Conservation (phyloP, 2,329 filamentous ascomycete genomes). For the Hypoxylon sp. region DNA sequence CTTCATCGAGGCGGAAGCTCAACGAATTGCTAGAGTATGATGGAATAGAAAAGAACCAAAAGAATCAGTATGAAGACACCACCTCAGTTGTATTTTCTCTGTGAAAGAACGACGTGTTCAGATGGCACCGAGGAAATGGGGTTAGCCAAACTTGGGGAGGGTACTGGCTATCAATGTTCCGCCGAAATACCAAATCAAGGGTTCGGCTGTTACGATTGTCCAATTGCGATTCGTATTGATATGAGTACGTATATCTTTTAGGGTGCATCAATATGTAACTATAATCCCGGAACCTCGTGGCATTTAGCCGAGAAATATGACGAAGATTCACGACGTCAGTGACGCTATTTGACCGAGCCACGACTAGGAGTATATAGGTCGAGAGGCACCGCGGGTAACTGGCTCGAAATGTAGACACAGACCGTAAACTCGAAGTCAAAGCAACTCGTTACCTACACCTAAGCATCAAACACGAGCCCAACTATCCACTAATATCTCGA, state of each 20-base stretch:
- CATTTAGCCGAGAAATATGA: conserved; percentile 39
- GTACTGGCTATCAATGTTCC: not conserved
- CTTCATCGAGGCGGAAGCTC: conserved; percentile 42
- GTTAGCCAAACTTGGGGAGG: too few species aligned
- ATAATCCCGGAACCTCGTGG: conserved; percentile 9
- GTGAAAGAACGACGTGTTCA: not conserved
- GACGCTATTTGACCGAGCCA: conserved; percentile 5
- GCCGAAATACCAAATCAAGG: not conserved
- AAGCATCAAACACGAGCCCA: not conserved
- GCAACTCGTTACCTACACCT: not conserved
- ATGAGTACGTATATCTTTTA: conserved; percentile 9
- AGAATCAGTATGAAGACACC: too few species aligned
- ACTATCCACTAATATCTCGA: not conserved
- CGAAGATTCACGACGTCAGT: conserved; percentile 16
- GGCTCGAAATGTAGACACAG: not conserved
- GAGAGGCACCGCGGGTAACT: not conserved
- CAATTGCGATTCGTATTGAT: conserved; percentile 24
- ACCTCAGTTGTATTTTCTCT: not conserved
- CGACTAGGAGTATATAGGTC: conserved; percentile 25
- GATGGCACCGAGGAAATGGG: not conserved
- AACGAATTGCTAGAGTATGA: conserved; percentile 35
- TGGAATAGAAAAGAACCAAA: not conserved
- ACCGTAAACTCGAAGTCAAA: not conserved
- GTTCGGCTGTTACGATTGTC: conserved; percentile 30
- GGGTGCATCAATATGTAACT: not conserved